Evolutionary conservation across 352 stramenopile species (phyloP).

Genomic region (Globisporangium barbulae): DNA sequence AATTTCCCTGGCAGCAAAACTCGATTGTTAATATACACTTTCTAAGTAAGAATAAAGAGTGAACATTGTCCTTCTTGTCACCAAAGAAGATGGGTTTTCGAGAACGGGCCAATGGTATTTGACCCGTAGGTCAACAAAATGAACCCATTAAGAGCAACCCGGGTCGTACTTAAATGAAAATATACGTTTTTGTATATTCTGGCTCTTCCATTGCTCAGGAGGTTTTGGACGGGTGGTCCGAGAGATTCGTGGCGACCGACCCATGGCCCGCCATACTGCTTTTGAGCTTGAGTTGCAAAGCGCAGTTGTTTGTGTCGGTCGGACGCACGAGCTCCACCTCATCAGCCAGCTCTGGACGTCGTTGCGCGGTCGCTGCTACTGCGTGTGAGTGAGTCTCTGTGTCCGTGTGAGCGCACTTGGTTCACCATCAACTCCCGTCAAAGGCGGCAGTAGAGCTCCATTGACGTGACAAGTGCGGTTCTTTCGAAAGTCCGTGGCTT

Average conservation of each 20-base stretch:
- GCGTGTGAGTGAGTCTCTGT: neutral
- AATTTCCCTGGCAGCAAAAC: too few relatives aligned
- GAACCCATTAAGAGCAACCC: too few relatives aligned
- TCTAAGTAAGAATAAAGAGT: too few relatives aligned
- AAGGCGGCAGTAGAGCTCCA: neutral
- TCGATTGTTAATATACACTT: too few relatives aligned
- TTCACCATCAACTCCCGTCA: neutral
- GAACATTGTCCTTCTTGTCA: too few relatives aligned
- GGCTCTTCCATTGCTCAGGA: neutral
- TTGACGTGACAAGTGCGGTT: neutral
- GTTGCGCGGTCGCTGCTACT: neutral
- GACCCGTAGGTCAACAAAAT: too few relatives aligned
- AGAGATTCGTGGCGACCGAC: neutral
- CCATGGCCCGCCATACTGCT: neutral
- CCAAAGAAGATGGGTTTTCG: too few relatives aligned
- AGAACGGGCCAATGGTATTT: too few relatives aligned
- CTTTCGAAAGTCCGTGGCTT: constrained; percentile 5
- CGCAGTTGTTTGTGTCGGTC: neutral
- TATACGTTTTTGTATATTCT: neutral
- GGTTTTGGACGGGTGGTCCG: neutral
- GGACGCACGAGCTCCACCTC: neutral
- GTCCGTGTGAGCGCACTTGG: neutral
- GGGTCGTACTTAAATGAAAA: neutral
- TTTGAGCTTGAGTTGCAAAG: neutral
- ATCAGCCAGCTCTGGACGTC: neutral